Conservation (phyloP, 169 alveolate species). For the Cryptosporidium sp. region DNA sequence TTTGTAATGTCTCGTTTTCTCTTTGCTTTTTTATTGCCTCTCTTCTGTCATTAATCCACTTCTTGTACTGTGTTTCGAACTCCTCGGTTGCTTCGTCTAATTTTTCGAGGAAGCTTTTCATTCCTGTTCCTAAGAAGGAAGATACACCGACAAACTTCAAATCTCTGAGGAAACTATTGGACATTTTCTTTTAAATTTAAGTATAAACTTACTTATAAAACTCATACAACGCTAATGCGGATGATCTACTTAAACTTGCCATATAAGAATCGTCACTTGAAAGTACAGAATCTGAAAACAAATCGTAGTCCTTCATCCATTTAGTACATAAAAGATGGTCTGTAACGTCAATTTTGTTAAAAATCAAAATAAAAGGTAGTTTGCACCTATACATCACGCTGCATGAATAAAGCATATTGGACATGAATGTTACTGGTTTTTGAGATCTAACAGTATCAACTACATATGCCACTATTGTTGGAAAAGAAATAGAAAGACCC, state of each 20-base stretch:
- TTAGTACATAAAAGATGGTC: conserved; percentile 85
- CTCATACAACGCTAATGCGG: conserved; percentile 92
- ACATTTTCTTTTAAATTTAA: not conserved
- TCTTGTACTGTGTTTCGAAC: conserved; percentile 79
- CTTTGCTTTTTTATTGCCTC: conserved; percentile 76
- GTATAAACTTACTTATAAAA: conserved; percentile 84
- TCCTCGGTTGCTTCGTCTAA: conserved; percentile 82
- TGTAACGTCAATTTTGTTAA: conserved; percentile 94
- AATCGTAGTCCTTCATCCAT: conserved; percentile 93
- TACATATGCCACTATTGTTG: conserved; percentile 85
- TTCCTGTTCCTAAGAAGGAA: conserved; percentile 89
- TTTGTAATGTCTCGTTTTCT: conserved; percentile 76
- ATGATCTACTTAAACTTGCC: conserved; percentile 89
- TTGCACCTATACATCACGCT: conserved; percentile 94
- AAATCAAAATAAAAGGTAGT: conserved; percentile 92
- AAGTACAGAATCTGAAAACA: conserved; percentile 88
- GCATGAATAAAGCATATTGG: conserved; percentile 97
- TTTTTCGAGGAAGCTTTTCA: conserved; percentile 82
- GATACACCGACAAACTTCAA: conserved; percentile 86
- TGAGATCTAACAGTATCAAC: conserved; percentile 95
- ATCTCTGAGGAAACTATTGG: conserved; percentile 63
- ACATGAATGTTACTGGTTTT: conserved; percentile 96
- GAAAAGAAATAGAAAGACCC: conserved; percentile 92
- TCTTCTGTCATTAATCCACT: conserved; percentile 77
- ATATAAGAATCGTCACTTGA: conserved; percentile 89